These are phyloP conservation scores for Abrus precatorius DNA, from an alignment of 306 rosid species.

Conservation along the genomic window DNA sequence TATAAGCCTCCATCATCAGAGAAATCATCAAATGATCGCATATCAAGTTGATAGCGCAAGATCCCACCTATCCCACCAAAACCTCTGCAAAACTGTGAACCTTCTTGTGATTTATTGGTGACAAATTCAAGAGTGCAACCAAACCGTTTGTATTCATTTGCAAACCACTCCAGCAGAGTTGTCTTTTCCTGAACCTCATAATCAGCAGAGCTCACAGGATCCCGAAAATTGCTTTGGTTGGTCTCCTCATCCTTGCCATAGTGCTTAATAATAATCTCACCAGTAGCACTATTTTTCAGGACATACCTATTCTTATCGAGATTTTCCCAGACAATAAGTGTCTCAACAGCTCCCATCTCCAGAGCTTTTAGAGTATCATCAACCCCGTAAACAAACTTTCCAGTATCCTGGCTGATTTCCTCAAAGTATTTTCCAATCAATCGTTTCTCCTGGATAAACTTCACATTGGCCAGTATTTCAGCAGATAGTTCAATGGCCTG, in stretches of 20 bases:
- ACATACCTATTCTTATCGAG: constrained; percentile 79
- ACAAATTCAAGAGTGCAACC: constrained; percentile 93
- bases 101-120: constrained; percentile 93
- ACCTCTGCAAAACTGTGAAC: constrained; percentile 94
- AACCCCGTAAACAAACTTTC: constrained; percentile 92
- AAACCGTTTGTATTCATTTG: constrained; percentile 78
- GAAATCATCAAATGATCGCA: constrained; percentile 81
- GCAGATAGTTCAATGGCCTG: constrained; percentile 88
- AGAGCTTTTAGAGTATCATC: constrained; percentile 87
- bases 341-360: constrained; percentile 95
- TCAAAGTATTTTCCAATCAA: constrained; percentile 91
- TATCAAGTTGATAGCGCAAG: constrained; percentile 94
- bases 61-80: constrained; percentile 96
- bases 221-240: constrained; percentile 73
- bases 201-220: constrained; percentile 58
- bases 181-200: constrained; percentile 86
- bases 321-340: constrained; percentile 93
- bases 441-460: constrained; percentile 90
- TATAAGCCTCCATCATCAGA: constrained; percentile 70
- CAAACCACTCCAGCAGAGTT: constrained; percentile 91
- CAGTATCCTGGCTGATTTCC: constrained; percentile 96
- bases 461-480: constrained; percentile 84
- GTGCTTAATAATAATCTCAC: constrained; percentile 76
- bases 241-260: constrained; percentile 84
- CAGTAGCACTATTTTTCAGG: constrained; percentile 61